A percentile compares a stretch with the other conserved stretches of the same genome.
phyloP scores from a whole-genome alignment of 2,329 filamentous ascomycete species.

The Ophiostoma pallidulum region DNA sequence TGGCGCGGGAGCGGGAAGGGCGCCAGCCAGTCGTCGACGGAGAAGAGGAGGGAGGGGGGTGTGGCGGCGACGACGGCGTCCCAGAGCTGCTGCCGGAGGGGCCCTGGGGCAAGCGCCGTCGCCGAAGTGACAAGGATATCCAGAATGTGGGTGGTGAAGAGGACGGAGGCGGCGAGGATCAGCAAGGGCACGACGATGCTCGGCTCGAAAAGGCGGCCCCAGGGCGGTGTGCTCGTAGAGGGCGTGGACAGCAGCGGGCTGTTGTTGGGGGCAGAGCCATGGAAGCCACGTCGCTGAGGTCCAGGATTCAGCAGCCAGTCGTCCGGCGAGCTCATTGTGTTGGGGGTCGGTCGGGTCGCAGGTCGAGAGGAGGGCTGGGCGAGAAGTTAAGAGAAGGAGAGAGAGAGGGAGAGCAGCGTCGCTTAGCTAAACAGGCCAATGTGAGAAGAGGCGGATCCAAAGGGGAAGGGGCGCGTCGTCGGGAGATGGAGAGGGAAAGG shows the following conservation, averaged over 20 bases:
- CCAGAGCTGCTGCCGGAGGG: conserved; percentile 39
- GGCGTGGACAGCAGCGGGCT: too few species aligned
- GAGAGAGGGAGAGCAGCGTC: not conserved
- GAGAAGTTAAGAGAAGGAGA: not conserved
- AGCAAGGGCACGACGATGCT: conserved; percentile 27
- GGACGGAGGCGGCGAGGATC: conserved; percentile 25
- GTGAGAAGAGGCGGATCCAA: too few species aligned
- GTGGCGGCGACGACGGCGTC: conserved; percentile 47
- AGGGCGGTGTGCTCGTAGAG: conserved; percentile 17
- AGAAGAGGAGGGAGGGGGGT: conserved; percentile 48
- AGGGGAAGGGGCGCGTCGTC: too few species aligned
- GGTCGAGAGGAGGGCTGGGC: conserved; percentile 6
- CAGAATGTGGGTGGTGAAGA: conserved; percentile 24
- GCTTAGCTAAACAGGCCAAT: too few species aligned
- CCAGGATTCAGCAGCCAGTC: conserved; percentile 19
- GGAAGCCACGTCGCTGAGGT: too few species aligned
- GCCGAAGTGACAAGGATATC: conserved; percentile 17
- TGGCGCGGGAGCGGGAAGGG: conserved; percentile 33
- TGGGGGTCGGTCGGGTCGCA: not conserved
- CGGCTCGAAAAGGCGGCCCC: conserved; percentile 28
- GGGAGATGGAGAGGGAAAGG: not conserved
- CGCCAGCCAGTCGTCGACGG: conserved; percentile 46
- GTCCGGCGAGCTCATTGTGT: conserved; percentile 28
- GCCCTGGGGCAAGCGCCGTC: conserved; percentile 27
- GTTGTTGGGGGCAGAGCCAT: too few species aligned